phyloP scores from a whole-genome alignment of 2,329 filamentous ascomycete species.

The Fusarium sp. region DNA sequence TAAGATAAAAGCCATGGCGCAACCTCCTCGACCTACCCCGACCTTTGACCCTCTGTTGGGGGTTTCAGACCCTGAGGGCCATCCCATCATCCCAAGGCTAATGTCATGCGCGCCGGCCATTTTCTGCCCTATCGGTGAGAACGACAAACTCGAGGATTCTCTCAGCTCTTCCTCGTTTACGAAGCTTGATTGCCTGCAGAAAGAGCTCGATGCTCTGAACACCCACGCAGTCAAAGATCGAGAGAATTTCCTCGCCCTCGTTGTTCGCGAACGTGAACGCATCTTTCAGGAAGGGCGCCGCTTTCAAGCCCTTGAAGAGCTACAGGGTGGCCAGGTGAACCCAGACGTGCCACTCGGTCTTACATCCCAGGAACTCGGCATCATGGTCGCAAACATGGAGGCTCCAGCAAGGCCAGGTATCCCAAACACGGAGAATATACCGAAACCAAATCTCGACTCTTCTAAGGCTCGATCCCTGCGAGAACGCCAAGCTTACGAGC shows the following conservation, averaged over 20 bases:
- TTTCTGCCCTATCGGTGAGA: slow-evolving; percentile 46
- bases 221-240: slow-evolving; percentile 42
- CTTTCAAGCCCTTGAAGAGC: slow-evolving; percentile 21
- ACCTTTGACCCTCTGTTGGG: neutral
- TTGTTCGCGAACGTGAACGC: slow-evolving; percentile 46
- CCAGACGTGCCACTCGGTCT: slow-evolving; percentile 7
- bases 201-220: slow-evolving; percentile 36
- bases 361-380: slow-evolving; percentile 13
- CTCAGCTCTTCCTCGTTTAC: neutral
- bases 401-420: slow-evolving; percentile 13
- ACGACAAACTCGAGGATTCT: slow-evolving; percentile 2
- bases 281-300: slow-evolving; percentile 36
- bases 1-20: slow-evolving; percentile 16
- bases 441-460: slow-evolving; percentile 27
- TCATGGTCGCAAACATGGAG: slow-evolving; percentile 47
- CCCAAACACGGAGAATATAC: slow-evolving; percentile 18
- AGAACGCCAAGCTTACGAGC: slow-evolving; percentile 31
- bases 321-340: neutral
- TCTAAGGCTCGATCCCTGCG: slow-evolving; percentile 24
- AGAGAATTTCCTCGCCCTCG: slow-evolving; percentile 44
- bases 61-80: slow-evolving; percentile 18
- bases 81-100: slow-evolving; percentile 18
- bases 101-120: slow-evolving; percentile 27
- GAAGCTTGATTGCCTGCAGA: slow-evolving; percentile 29
- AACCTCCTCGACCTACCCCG: neutral